These are phyloP conservation scores for Gracilaria domingensis DNA, from an alignment of 23 red algal species.

Conservation along the genomic window DNA sequence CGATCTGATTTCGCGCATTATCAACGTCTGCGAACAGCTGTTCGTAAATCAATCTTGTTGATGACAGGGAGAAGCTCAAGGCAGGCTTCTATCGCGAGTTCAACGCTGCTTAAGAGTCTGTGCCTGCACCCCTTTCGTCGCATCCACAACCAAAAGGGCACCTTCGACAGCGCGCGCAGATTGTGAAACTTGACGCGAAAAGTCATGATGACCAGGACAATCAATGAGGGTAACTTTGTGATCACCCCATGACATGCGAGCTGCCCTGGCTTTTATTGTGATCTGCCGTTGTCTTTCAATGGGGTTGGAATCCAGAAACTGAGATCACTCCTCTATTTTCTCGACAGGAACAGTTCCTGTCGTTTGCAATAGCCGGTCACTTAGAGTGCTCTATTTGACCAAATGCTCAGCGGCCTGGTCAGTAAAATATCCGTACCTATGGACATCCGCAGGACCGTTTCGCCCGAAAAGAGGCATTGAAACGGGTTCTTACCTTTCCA, in stretches of 20 bases:
- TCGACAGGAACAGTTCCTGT: slow-evolving; percentile 80
- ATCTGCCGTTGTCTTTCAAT: slow-evolving; percentile 91
- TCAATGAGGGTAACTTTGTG: slow-evolving; percentile 86
- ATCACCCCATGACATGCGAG: slow-evolving; percentile 71
- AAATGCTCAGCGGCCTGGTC: not conserved
- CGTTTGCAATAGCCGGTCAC: slow-evolving; percentile 56
- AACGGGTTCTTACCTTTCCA: slow-evolving; percentile 68
- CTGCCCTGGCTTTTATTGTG: slow-evolving; percentile 90
- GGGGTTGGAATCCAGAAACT: slow-evolving; percentile 89
- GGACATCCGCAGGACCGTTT: not conserved
- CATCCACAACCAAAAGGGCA: slow-evolving; percentile 88
- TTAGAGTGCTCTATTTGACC: slow-evolving; percentile 60
- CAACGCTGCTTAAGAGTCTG: slow-evolving; percentile 90
- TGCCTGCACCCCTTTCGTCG: slow-evolving; percentile 85
- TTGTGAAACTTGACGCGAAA: slow-evolving; percentile 87
- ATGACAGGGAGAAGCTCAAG: slow-evolving; percentile 86
- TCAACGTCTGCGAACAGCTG: slow-evolving; percentile 74
- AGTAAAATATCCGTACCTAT: not conserved
- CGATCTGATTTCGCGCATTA: slow-evolving; percentile 52
- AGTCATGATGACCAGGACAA: slow-evolving; percentile 96
- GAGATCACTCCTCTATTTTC: slow-evolving; percentile 47
- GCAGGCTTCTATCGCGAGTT: slow-evolving; percentile 71
- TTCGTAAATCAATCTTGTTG: slow-evolving; percentile 94
- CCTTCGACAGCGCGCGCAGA: slow-evolving; percentile 81
- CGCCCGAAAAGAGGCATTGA: not conserved